Conservation (phyloP, 306 rosid genomes). For the Lathyrus aphaca region DNA sequence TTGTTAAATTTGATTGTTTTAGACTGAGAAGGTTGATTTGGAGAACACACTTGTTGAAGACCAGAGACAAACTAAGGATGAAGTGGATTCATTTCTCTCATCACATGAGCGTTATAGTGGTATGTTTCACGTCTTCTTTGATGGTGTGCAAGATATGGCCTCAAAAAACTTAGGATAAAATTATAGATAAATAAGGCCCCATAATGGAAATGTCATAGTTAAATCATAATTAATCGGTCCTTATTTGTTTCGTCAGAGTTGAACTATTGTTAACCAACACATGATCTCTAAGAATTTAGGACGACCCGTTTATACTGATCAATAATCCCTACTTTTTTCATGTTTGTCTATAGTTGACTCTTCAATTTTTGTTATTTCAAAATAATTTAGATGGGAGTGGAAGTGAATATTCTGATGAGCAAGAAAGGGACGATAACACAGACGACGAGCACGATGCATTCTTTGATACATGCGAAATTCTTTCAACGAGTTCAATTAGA, state of each 20-base stretch:
- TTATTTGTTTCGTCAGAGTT: too few species aligned
- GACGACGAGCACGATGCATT: conserved; percentile 80
- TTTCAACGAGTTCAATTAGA: conserved; percentile 64
- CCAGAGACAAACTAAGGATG: conserved; percentile 61
- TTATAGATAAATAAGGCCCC: too few species aligned
- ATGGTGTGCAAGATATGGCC: too few species aligned
- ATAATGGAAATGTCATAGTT: too few species aligned
- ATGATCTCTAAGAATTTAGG: too few species aligned
- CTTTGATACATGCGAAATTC: conserved; percentile 74
- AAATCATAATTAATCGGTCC: too few species aligned
- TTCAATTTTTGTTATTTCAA: background rate
- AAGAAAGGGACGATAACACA: conserved; percentile 69
- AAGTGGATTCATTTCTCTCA: conserved; percentile 48
- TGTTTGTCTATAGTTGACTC: too few species aligned
- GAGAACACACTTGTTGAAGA: conserved; percentile 90
- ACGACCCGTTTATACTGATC: background rate
- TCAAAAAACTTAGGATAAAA: too few species aligned
- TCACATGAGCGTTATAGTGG: conserved; percentile 69
- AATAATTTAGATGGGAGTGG: conserved; percentile 71
- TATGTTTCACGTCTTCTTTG: background rate
- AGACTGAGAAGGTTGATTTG: conserved; percentile 96
- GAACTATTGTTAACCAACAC: too few species aligned
- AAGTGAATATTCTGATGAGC: conserved; percentile 75
- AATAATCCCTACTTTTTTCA: too few species aligned
- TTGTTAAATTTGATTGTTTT: conserved; percentile 23